Evolutionary conservation across 257 asterid genomes (phyloP).

Genomic region (Ilex asprella): DNA sequence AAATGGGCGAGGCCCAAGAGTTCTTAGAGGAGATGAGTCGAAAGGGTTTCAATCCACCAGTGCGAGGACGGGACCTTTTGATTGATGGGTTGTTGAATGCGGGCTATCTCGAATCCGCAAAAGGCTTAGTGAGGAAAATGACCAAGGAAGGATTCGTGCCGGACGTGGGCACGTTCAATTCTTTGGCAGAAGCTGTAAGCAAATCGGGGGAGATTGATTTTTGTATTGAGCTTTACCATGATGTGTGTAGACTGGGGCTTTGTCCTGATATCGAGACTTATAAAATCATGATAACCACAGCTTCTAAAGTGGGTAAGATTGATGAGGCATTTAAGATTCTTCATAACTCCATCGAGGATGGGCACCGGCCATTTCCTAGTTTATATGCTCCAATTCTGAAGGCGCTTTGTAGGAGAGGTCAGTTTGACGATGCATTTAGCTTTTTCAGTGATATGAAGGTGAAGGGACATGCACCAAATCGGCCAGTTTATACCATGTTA

Average conservation of each 20-base stretch:
- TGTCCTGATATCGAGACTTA: slow-evolving; percentile 67
- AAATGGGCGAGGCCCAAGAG: slow-evolving; percentile 90
- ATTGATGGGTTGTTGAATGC: slow-evolving; percentile 82
- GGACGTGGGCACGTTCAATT: slow-evolving; percentile 77
- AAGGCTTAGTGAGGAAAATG: slow-evolving; percentile 85
- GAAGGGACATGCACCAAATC: slow-evolving; percentile 91
- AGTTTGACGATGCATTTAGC: slow-evolving; percentile 86
- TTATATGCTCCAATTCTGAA: slow-evolving; percentile 84
- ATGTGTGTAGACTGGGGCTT: slow-evolving; percentile 63
- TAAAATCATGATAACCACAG: slow-evolving; percentile 52
- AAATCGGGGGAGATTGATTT: slow-evolving; percentile 71
- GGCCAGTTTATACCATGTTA: slow-evolving; percentile 87
- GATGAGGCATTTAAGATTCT: slow-evolving; percentile 70
- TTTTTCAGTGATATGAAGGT: slow-evolving; percentile 87
- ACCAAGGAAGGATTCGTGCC: slow-evolving; percentile 82
- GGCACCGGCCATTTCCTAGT: slow-evolving; percentile 87
- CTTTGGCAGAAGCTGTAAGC: slow-evolving; percentile 65
- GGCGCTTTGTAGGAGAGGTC: slow-evolving; percentile 65
- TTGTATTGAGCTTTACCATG: slow-evolving; percentile 59
- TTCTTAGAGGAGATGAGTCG: slow-evolving; percentile 94
- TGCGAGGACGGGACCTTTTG: slow-evolving; percentile 85
- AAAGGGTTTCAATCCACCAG: slow-evolving; percentile 87
- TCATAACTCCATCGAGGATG: slow-evolving; percentile 77
- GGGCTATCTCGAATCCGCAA: slow-evolving; percentile 96
- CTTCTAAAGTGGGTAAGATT: slow-evolving; percentile 72